A percentile compares a stretch with the other conserved stretches of the same genome.
Conservation (phyloP, 495 filamentous ascomycete genomes). For the Sordaria brevicollis region DNA sequence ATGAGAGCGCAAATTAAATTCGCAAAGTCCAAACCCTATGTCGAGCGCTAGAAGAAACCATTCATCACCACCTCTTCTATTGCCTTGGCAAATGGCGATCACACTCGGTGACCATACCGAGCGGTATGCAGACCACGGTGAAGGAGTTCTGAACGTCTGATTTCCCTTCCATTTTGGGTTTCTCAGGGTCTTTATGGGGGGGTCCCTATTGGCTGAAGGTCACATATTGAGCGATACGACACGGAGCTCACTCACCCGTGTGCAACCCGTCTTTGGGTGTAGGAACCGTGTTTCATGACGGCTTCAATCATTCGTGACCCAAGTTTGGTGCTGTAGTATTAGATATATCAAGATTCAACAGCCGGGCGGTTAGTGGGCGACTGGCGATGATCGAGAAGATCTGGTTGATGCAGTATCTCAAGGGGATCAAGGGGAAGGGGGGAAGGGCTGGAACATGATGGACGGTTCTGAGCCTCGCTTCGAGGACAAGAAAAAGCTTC, state of each 20-base stretch:
- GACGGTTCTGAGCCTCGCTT: background rate
- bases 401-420: background rate
- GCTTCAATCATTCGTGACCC: background rate
- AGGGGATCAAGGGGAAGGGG: background rate
- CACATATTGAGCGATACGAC: background rate
- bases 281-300: background rate
- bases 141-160: background rate
- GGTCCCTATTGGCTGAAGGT: background rate
- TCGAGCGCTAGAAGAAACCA: background rate
- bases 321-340: background rate
- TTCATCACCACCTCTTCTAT: background rate
- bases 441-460: background rate
- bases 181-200: background rate
- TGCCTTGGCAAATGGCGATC: background rate
- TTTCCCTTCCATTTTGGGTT: background rate
- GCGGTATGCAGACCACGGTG: background rate
- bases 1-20: background rate
- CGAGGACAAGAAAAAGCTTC: too few species aligned
- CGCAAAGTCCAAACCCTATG: background rate
- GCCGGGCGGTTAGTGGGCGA: background rate
- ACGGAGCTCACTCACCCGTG: background rate
- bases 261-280: background rate
- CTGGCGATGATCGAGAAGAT: background rate
- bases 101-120: background rate
- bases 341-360: background rate